Evolutionary conservation across 805 yeast species (phyloP), one percentile per base, ranked within the genome.

Genomic region (Komagataella kurtzmanii): DNA sequence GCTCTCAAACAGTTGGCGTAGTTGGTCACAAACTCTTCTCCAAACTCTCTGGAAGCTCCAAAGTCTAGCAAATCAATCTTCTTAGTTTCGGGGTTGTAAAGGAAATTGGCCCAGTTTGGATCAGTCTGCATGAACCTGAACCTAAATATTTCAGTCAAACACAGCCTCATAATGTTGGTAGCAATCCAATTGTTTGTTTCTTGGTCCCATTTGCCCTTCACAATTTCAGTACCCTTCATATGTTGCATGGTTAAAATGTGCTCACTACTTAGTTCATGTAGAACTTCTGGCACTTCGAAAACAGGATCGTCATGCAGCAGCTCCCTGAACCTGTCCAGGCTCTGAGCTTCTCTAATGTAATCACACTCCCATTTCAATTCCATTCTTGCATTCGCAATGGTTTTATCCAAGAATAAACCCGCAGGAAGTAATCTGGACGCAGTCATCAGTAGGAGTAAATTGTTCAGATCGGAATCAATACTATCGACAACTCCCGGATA

Each of bases 301-400:
- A 72, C 83, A 0, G 80, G 76, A 56, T 80, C 83, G 56, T 77
- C 79, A 49, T 71, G 69, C 46, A 86, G 61, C 56, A 88, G 69
- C 51, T 79, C 79, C 24, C 78, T 68, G 68, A 88, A 91, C 56
- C 82, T 74, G 46, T 78, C 79, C 57, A 90, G 69, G 59, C 83
- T 83, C 54, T 76, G 76, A 1, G 97, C 95, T 65, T 93, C 99
- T 57, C 98, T 79, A 23, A 82, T 67, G 63, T 93, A 93, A 67
- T 93, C 98, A 68, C 98, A 91, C 68, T 93, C 99, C 98, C 98
- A 91, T 59, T 88, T 89, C 57, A 93, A 73, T 65, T 93, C 99
- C 17, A 79, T 79, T 57, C 99, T 76, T 1, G 99, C 98, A 66
- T 89, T 91, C 19, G 85, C 96, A 53, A 93, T 81, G 19, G 97